Percentiles rank a stretch among this genome's conserved stretches.
phyloP scores from a whole-genome alignment of 371 early-diverging fungal genomes.

The Mucor indicus region DNA sequence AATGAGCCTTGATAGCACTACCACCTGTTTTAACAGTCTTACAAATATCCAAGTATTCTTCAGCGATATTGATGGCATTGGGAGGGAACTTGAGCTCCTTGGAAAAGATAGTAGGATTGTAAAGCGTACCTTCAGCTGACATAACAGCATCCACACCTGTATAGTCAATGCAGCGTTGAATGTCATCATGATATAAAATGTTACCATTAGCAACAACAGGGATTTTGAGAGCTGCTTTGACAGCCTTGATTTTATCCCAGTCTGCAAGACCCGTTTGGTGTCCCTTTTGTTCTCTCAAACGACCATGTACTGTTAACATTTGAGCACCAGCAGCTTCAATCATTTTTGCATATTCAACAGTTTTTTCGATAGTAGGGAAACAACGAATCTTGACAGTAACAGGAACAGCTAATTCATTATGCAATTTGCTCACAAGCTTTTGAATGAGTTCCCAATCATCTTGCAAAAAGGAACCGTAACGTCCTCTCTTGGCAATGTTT shows the following conservation, averaged over 20 bases:
- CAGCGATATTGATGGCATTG: slow-evolving; percentile 74
- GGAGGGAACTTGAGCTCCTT: slow-evolving; percentile 53
- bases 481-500: slow-evolving; percentile 91
- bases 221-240: slow-evolving; percentile 83
- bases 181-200: slow-evolving; percentile 88
- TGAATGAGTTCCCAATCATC: slow-evolving; percentile 95
- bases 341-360: slow-evolving; percentile 96
- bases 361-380: slow-evolving; percentile 88
- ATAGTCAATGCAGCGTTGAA: slow-evolving; percentile 81
- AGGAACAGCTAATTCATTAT: slow-evolving; percentile 87
- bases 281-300: slow-evolving; percentile 96
- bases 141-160: slow-evolving; percentile 97
- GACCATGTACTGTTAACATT: slow-evolving; percentile 95
- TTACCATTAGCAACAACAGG: slow-evolving; percentile 99
- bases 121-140: slow-evolving; percentile 91
- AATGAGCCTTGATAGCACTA: slow-evolving; percentile 76
- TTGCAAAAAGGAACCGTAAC: slow-evolving; percentile 96
- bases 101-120: slow-evolving; percentile 82
- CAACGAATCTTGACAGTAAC: slow-evolving; percentile 98
- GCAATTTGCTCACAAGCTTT: slow-evolving; percentile 69
- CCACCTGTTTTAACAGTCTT: slow-evolving; percentile 51
- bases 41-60: slow-evolving; percentile 87
- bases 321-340: slow-evolving; percentile 93
- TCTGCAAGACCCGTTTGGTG: slow-evolving; percentile 96
- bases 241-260: slow-evolving; percentile 93